phyloP scores from a whole-genome alignment of 2,329 filamentous ascomycete genomes.

The Periconia macrospinosa region DNA sequence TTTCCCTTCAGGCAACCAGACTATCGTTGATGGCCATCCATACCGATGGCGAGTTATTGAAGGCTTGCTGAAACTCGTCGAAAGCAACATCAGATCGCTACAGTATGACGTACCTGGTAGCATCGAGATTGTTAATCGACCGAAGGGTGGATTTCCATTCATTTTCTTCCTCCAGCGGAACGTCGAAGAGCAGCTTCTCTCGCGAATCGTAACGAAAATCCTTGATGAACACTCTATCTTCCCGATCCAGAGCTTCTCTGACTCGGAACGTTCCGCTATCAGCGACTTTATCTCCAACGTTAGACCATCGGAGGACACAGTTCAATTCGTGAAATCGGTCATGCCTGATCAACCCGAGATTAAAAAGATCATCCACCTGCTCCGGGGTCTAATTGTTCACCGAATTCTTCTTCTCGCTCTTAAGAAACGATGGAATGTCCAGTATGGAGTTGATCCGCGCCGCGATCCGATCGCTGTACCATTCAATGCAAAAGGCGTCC shows the following conservation, averaged over 20 bases:
- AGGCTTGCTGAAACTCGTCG: conserved; percentile 36
- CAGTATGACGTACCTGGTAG: conserved; percentile 45
- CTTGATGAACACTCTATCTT: conserved; percentile 26
- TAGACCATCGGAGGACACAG: too few relatives aligned
- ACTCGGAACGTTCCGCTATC: conserved; percentile 29
- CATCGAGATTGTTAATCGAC: conserved; percentile 53
- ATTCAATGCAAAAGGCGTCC: conserved; percentile 64
- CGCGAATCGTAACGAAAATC: conserved; percentile 37
- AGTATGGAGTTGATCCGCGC: conserved; percentile 52
- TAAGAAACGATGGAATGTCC: conserved; percentile 68
- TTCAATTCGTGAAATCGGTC: conserved; percentile 8
- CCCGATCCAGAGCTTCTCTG: conserved; percentile 28
- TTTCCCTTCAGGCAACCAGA: conserved; percentile 49
- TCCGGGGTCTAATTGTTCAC: conserved; percentile 65
- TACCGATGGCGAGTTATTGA: conserved; percentile 45
- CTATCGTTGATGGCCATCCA: conserved; percentile 44
- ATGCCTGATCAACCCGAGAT: too few relatives aligned
- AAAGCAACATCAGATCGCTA: conserved; percentile 37
- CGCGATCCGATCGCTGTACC: conserved; percentile 66
- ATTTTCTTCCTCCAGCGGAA: conserved; percentile 57
- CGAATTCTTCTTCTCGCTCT: conserved; percentile 62
- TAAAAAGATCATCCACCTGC: conserved; percentile 43
- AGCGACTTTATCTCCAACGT: conserved; percentile 35
- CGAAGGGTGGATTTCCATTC: conserved; percentile 52
- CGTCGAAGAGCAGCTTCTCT: conserved; percentile 34